Base-by-base conservation (phyloP, 2,329 filamentous ascomycete species). In the Neoascochyta sp. region DNA sequence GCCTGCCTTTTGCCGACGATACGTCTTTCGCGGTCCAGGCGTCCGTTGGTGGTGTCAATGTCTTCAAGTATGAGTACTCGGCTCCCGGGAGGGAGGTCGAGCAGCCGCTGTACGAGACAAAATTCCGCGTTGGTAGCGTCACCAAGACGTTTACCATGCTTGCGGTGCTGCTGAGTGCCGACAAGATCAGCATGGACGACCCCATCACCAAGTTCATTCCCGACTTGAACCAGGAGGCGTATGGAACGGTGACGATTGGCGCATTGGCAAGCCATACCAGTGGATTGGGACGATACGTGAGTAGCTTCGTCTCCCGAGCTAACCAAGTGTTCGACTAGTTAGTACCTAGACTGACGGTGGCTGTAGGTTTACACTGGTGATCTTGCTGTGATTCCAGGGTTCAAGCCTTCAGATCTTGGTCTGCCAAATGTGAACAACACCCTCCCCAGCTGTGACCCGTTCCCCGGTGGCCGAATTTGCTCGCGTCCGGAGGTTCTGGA, bases 121-220 rank as follows among this genome's bases (percentile, higher is more conserved):
- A 45, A 15, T 19, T 44, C 14, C 48, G 53, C 0, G 34, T 56
- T 15, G 53, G 40, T 1, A 54, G 50, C 8, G 45, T 48, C 6
- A 53, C 50, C 2, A 57, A 57, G 22, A 16, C 45, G 9, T 53
- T 54, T 23, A 53, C 52, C 4, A 39, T 52, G 16, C 34, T 57
- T 9, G 52, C 52, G 1, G 20, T 55, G 2, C 23, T 52, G 16
- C 27, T 53, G 4, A 43, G 42, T 11, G 34, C 30, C 13, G 31
- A 48, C n/a, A 35, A 32, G 14, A 48, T 56, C 22, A 36, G 36
- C 3, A 41, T 50, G 9, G 40, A 50, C 9, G 50, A 55, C 20
- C 30, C 45, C 1, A 54, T 57, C 9, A 43, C 36, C 4, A 50
- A 48, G 14, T 53, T 37, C 19, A 33, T 57, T 3, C 49, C 48